Conservation (phyloP, 108 stramenopile genomes). For the Discostella pseudostelligera region DNA sequence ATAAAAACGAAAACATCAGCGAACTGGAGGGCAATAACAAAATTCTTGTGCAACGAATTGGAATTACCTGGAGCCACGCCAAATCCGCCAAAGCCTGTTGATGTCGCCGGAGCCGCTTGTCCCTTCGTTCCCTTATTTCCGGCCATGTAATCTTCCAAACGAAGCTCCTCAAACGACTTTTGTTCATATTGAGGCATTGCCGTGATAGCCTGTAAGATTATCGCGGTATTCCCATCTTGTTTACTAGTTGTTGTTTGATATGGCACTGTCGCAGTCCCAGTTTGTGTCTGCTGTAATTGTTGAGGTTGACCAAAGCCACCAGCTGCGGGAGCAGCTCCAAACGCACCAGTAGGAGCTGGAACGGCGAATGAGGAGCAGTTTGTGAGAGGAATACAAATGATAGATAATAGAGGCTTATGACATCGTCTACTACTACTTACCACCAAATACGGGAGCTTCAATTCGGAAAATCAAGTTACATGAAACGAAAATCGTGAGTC, state of each 20-base stretch:
- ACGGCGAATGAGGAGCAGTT: neutral
- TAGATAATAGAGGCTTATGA: neutral
- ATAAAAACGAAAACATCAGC: neutral
- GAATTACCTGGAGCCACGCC: constrained; percentile 18
- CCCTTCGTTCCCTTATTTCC: constrained; percentile 73
- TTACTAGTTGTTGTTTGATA: constrained; percentile 54
- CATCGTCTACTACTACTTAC: neutral
- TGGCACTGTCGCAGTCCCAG: constrained; percentile 57
- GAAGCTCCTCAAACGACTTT: constrained; percentile 90
- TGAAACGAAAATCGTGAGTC: constrained; percentile 14
- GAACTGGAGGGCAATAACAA: neutral
- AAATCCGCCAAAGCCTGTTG: constrained; percentile 43
- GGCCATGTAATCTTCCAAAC: constrained; percentile 85
- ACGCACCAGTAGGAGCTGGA: constrained; percentile 10
- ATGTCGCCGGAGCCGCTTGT: constrained; percentile 18
- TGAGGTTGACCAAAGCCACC: neutral
- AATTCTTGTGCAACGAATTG: neutral
- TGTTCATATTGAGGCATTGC: constrained; percentile 83
- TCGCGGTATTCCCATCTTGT: constrained; percentile 66
- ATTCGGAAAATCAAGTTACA: neutral
- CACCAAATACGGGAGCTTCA: neutral
- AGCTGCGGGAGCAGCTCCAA: constrained; percentile 9
- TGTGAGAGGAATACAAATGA: neutral
- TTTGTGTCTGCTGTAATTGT: constrained; percentile 1
- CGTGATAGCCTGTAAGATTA: constrained; percentile 81